Evolutionary conservation across 352 stramenopile genomes (phyloP).

Genomic region (Hyaloperonospora arabidopsidis): DNA sequence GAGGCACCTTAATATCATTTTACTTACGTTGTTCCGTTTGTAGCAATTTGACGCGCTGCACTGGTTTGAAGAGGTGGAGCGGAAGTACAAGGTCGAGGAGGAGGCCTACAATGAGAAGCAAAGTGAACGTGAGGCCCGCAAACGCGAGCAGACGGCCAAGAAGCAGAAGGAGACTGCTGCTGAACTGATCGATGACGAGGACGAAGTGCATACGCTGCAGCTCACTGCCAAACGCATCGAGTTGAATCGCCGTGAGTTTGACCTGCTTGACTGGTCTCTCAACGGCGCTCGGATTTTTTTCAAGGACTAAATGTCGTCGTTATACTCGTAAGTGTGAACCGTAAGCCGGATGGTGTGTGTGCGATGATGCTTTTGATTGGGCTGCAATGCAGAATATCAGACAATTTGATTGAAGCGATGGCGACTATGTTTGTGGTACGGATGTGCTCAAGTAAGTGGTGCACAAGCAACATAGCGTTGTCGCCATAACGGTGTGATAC

Average conservation of each 20-base stretch:
- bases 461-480: too few species aligned
- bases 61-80: constrained; percentile 85
- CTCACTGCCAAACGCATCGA: constrained; percentile 84
- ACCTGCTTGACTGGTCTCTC: constrained; percentile 87
- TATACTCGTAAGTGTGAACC: too few species aligned
- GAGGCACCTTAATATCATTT: neutral
- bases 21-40: neutral
- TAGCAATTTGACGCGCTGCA: constrained; percentile 84
- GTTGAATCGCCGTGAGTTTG: constrained; percentile 81
- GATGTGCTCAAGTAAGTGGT: too few species aligned
- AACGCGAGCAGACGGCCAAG: constrained; percentile 62
- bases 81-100: constrained; percentile 83
- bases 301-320: constrained; percentile 48
- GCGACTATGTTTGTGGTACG: too few species aligned
- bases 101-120: constrained; percentile 79
- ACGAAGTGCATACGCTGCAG: constrained; percentile 82
- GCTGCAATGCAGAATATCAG: too few species aligned
- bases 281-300: constrained; percentile 90
- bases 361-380: neutral
- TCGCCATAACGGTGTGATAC: too few species aligned
- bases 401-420: too few species aligned
- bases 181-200: constrained; percentile 80
- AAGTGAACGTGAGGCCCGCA: constrained; percentile 66
- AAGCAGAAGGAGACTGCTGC: constrained; percentile 81
- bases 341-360: neutral